Conservation (phyloP, 2,329 filamentous ascomycete species). For the Leptographium galeiforme region DNA sequence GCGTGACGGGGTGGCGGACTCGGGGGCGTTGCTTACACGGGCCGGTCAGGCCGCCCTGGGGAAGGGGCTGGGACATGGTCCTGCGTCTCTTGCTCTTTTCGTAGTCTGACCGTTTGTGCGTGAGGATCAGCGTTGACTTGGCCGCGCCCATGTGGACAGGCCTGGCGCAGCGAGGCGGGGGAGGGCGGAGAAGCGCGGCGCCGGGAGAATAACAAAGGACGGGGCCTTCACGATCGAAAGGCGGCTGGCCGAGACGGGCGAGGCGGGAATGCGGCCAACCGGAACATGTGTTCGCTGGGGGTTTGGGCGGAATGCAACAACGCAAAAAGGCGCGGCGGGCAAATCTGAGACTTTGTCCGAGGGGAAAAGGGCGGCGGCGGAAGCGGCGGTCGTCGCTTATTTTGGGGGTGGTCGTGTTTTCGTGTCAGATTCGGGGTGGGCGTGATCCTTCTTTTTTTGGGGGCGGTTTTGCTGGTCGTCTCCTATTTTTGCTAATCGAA, state of each 20-base stretch:
- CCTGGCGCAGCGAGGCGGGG: neutral
- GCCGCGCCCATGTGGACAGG: slow-evolving; percentile 10
- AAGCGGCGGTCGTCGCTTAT: too few species aligned
- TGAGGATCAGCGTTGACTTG: slow-evolving; percentile 10
- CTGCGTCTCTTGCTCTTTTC: slow-evolving; percentile 2
- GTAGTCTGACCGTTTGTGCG: slow-evolving; percentile 2
- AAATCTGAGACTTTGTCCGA: too few species aligned
- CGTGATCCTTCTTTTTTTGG: too few species aligned
- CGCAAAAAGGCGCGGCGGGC: neutral
- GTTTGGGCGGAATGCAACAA: neutral
- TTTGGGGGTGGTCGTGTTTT: too few species aligned
- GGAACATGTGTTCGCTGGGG: neutral
- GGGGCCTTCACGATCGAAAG: neutral
- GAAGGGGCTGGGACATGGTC: slow-evolving; percentile 9
- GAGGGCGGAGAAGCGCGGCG: neutral
- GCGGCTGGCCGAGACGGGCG: neutral
- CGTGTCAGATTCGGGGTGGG: too few species aligned
- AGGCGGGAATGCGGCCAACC: neutral
- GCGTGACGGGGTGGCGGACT: too few species aligned
- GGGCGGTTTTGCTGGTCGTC: too few species aligned
- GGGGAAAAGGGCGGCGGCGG: too few species aligned
- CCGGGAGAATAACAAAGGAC: neutral
- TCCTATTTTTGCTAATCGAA: too few species aligned
- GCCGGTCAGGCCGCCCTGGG: slow-evolving; percentile 23
- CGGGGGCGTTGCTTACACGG: slow-evolving; percentile 22